These are phyloP conservation scores for Polyplosphaeria fusca DNA, from an alignment of 495 filamentous ascomycete species.

Conservation along the genomic window DNA sequence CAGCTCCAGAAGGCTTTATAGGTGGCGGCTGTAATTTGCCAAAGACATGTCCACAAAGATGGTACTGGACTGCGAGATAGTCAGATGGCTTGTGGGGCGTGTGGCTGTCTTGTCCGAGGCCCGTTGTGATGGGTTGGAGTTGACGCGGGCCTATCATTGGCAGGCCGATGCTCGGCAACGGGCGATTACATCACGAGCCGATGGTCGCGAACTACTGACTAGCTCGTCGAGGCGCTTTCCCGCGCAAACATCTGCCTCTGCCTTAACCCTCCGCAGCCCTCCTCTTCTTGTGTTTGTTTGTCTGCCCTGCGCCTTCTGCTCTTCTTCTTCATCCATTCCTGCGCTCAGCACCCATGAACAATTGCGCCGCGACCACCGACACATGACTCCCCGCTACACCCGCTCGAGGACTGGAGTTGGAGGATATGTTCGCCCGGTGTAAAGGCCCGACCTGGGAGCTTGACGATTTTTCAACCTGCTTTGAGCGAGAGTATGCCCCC, in stretches of 20 bases:
- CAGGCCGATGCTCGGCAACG: too few relatives aligned
- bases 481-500: constrained; percentile 78
- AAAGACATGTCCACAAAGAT: too few relatives aligned
- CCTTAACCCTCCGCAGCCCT: not conserved
- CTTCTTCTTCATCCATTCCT: constrained; percentile 4
- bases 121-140: too few relatives aligned
- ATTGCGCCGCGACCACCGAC: constrained; percentile 23
- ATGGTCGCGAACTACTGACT: too few relatives aligned
- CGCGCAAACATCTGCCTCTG: too few relatives aligned
- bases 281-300: constrained; percentile 7
- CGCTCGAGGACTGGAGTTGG: not conserved
- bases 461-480: constrained; percentile 87
- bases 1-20: too few relatives aligned
- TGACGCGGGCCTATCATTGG: too few relatives aligned
- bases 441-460: constrained; percentile 74
- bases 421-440: constrained; percentile 69
- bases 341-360: constrained; percentile 5
- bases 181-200: not conserved
- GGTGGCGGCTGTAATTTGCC: too few relatives aligned
- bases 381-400: not conserved
- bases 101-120: too few relatives aligned
- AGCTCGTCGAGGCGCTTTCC: not conserved
- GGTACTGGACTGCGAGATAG: too few relatives aligned
- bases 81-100: too few relatives aligned
- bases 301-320: constrained; percentile 2